Conservation (phyloP, 352 stramenopile species). For the Pythium aquatile region DNA sequence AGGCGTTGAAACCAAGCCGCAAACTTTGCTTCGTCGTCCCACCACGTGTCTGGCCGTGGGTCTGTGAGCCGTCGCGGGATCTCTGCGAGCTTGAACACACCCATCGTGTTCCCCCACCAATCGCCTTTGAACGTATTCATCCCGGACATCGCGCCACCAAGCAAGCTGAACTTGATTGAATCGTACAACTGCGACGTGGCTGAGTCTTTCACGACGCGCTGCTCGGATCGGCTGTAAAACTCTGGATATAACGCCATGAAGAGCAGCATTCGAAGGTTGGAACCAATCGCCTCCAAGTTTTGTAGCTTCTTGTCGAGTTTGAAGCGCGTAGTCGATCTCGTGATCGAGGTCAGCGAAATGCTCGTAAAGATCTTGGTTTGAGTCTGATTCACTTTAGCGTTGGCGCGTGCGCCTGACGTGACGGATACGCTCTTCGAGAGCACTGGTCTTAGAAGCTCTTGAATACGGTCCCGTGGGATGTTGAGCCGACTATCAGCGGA, state of each 20-base stretch:
- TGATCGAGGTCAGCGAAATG: conserved; percentile 22
- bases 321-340: conserved; percentile 6
- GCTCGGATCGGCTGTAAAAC: conserved; percentile 33
- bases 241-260: conserved; percentile 34
- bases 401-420: conserved; percentile 23
- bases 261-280: conserved; percentile 31
- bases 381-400: not conserved
- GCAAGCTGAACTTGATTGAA: conserved; percentile 21
- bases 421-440: conserved; percentile 19
- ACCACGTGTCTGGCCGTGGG: conserved; percentile 27
- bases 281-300: conserved; percentile 19
- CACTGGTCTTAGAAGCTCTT: conserved; percentile 14
- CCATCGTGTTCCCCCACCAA: conserved; percentile 40
- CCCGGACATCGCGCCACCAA: conserved; percentile 32
- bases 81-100: conserved; percentile 33
- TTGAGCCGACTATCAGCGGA: not conserved
- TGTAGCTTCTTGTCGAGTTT: conserved; percentile 35
- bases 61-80: not conserved
- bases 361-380: conserved; percentile 19
- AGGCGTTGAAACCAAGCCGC: conserved; percentile 32
- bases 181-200: conserved; percentile 10
- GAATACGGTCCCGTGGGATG: conserved; percentile 15
- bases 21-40: conserved; percentile 33
- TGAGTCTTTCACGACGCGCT: not conserved
- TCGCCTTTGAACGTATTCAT: conserved; percentile 36